Conservation (phyloP, 2,329 filamentous ascomycete species). For the Aspergillus sp. region DNA sequence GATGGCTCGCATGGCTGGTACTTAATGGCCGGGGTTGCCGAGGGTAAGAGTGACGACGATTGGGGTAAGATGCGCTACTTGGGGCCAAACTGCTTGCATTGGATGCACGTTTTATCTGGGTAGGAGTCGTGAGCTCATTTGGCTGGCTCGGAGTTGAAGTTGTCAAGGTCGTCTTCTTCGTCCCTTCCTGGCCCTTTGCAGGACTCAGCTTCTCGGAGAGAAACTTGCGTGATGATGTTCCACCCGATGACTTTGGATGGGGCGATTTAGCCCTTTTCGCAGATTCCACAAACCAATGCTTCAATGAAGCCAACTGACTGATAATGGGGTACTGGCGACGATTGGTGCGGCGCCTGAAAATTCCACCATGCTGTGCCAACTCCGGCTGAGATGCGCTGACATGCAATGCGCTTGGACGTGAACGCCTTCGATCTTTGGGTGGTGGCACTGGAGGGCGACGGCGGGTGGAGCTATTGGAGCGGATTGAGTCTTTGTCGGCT, state of each 20-base stretch:
- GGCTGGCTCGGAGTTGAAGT: constrained; percentile 25
- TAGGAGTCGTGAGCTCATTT: constrained; percentile 35
- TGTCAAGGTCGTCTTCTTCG: constrained; percentile 26
- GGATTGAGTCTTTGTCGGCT: constrained; percentile 69
- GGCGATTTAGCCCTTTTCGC: constrained; percentile 64
- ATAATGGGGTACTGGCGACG: constrained; percentile 64
- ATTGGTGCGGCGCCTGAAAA: constrained; percentile 54
- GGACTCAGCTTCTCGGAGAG: constrained; percentile 40
- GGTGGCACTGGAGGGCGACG: constrained; percentile 72
- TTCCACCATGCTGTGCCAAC: constrained; percentile 56
- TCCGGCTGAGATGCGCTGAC: constrained; percentile 72
- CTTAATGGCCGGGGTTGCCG: constrained; percentile 38
- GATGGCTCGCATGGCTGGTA: constrained; percentile 40
- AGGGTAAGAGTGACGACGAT: constrained; percentile 43
- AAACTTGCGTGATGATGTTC: constrained; percentile 37
- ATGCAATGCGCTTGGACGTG: constrained; percentile 81
- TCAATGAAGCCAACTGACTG: constrained; percentile 65
- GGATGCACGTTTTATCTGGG: constrained; percentile 41
- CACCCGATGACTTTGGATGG: constrained; percentile 34
- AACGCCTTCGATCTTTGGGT: constrained; percentile 79
- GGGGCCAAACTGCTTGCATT: constrained; percentile 43
- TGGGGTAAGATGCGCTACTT: constrained; percentile 43
- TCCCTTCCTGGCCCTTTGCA: constrained; percentile 37
- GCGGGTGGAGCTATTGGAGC: constrained; percentile 74
- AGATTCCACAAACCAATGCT: constrained; percentile 71